Conservation (phyloP, 108 stramenopile genomes). For the Skeletonema grethae region DNA sequence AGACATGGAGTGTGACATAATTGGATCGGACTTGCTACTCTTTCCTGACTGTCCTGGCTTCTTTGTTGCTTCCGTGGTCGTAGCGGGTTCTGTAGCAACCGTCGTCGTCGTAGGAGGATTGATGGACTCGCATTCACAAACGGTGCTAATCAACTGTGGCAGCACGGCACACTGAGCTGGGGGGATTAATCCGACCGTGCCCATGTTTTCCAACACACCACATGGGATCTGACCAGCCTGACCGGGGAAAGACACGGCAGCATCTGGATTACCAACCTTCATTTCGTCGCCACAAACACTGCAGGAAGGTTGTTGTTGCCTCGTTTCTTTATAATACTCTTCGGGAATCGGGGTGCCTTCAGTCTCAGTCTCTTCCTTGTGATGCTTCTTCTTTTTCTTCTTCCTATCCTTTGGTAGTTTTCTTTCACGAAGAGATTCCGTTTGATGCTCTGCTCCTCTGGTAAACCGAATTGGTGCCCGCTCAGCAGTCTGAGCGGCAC, state of each 20-base stretch:
- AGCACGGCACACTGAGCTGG: background rate
- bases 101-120: background rate
- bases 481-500: slow-evolving; percentile 1
- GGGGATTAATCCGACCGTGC: background rate
- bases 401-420: background rate
- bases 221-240: slow-evolving; percentile 1
- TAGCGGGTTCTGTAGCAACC: background rate
- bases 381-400: background rate
- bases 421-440: background rate
- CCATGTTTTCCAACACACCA: background rate
- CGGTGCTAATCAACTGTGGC: background rate
- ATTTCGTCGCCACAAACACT: background rate
- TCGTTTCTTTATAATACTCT: background rate
- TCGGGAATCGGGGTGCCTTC: background rate
- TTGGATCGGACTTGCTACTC: background rate
- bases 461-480: background rate
- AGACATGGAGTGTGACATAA: background rate
- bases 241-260: background rate
- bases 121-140: background rate
- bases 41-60: background rate
- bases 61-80: background rate
- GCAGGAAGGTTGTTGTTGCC: background rate
- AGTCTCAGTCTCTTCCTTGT: background rate
- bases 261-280: background rate
- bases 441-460: background rate